These are phyloP conservation scores for Blepharisma stoltei DNA, from an alignment of 73 alveolate genomes.

Conservation along the genomic window DNA sequence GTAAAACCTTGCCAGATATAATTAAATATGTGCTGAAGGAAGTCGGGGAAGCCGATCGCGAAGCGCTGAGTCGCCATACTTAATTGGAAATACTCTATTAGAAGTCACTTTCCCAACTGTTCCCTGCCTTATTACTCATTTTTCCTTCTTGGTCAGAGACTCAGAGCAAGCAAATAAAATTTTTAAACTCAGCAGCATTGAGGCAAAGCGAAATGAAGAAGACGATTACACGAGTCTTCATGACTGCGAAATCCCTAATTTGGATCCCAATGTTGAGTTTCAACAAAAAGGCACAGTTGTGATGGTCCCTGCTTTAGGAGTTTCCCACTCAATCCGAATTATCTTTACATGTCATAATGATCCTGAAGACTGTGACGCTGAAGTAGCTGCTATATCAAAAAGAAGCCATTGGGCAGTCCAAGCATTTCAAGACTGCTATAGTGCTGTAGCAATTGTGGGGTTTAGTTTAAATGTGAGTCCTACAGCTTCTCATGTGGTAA, in stretches of 20 bases:
- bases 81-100: too few species aligned
- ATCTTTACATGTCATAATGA: not conserved
- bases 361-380: constrained; percentile 4
- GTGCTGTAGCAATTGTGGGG: constrained; percentile 28
- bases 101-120: not conserved
- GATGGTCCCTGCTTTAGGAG: constrained; percentile 17
- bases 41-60: too few species aligned
- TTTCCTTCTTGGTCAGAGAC: constrained; percentile 4
- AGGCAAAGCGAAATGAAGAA: constrained; percentile 1
- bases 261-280: constrained; percentile 15
- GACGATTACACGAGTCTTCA: constrained; percentile 10
- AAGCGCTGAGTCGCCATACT: too few species aligned
- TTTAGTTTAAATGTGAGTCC: constrained; percentile 29
- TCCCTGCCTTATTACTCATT: constrained; percentile 6
- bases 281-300: constrained; percentile 22
- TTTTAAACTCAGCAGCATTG: constrained; percentile 6
- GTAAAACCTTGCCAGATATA: too few species aligned
- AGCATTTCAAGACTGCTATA: not conserved
- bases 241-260: constrained; percentile 9
- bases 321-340: not conserved
- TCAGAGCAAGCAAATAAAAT: constrained; percentile 17
- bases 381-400: constrained; percentile 28
- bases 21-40: too few species aligned
- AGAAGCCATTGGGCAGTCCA: constrained; percentile 20
- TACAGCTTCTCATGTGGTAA: constrained; percentile 33